phyloP scores from a whole-genome alignment of 1,284 basidiomycete genomes.

The Ustilago esculenta region DNA sequence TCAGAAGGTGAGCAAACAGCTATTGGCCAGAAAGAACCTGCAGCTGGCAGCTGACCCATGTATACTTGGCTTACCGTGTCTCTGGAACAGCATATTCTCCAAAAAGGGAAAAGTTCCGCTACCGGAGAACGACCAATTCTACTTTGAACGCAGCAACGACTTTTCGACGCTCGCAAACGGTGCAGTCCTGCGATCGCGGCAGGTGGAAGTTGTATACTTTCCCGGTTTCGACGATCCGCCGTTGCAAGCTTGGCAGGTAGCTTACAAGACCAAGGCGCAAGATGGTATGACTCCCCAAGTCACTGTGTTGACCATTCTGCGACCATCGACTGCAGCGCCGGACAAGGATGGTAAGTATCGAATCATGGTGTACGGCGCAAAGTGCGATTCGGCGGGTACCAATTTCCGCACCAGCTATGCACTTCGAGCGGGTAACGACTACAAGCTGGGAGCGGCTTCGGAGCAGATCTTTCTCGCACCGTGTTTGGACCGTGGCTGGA shows the following conservation, averaged over 20 bases:
- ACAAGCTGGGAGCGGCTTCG: constrained; percentile 35
- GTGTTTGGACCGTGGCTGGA: constrained; percentile 55
- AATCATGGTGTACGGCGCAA: constrained; percentile 33
- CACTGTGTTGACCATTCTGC: constrained; percentile 45
- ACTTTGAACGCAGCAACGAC: constrained; percentile 22
- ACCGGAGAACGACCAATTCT: constrained; percentile 52
- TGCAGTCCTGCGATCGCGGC: constrained; percentile 44
- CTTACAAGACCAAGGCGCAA: constrained; percentile 46
- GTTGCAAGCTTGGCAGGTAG: constrained; percentile 49
- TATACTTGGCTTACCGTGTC: not conserved
- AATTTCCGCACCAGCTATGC: constrained; percentile 49
- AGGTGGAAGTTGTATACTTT: constrained; percentile 42
- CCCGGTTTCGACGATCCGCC: constrained; percentile 43
- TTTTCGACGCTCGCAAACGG: constrained; percentile 33
- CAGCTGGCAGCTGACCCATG: not conserved
- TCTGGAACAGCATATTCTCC: constrained; percentile 17
- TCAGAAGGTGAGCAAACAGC: constrained; percentile 28
- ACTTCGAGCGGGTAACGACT: constrained; percentile 33
- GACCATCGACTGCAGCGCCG: constrained; percentile 25
- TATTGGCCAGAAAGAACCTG: too few relatives aligned
- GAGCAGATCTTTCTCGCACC: constrained; percentile 57
- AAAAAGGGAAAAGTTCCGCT: constrained; percentile 18
- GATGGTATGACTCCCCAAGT: constrained; percentile 46
- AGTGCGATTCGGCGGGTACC: constrained; percentile 39
- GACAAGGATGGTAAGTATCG: constrained; percentile 36